Evolutionary conservation across 176 grass and related monocot species (phyloP).

Genomic region (Aechmea fasciata): DNA sequence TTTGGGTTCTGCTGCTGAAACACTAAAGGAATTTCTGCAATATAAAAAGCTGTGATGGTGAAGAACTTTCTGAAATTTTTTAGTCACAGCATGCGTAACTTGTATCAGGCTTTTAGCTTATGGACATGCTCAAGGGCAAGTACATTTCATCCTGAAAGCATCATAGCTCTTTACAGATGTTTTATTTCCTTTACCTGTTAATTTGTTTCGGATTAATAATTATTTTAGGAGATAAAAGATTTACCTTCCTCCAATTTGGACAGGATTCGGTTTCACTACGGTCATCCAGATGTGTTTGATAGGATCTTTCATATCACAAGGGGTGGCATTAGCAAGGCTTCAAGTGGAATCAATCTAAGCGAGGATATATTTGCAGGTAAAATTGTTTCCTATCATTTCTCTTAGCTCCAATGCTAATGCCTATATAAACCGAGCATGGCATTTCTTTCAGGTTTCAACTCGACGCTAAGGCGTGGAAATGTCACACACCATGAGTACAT

Average conservation of each 20-base stretch:
- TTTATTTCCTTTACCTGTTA: too few species aligned
- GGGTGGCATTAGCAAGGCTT: slow-evolving; percentile 92
- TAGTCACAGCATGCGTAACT: neutral
- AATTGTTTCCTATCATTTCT: slow-evolving; percentile 25
- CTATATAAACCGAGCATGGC: neutral
- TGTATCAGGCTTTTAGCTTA: neutral
- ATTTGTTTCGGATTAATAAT: neutral
- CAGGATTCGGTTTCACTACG: slow-evolving; percentile 96
- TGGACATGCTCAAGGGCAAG: neutral
- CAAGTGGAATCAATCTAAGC: slow-evolving; percentile 73
- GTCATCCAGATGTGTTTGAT: slow-evolving; percentile 94
- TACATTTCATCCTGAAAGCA: too few species aligned
- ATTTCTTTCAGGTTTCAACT: slow-evolving; percentile 67
- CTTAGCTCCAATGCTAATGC: slow-evolving; percentile 12
- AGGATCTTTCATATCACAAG: slow-evolving; percentile 96
- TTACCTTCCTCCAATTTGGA: slow-evolving; percentile 19
- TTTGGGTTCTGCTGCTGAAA: neutral
- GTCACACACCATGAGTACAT: slow-evolving; percentile 93
- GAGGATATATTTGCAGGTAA: slow-evolving; percentile 78
- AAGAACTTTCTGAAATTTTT: neutral
- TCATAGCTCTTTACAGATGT: too few species aligned
- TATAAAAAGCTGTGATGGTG: too few species aligned
- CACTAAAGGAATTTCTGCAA: too few species aligned
- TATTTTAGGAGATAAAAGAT: neutral
- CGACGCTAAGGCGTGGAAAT: slow-evolving; percentile 77